phyloP scores from a whole-genome alignment of 2,329 filamentous ascomycete species.

The Mycosphaerella sp. region DNA sequence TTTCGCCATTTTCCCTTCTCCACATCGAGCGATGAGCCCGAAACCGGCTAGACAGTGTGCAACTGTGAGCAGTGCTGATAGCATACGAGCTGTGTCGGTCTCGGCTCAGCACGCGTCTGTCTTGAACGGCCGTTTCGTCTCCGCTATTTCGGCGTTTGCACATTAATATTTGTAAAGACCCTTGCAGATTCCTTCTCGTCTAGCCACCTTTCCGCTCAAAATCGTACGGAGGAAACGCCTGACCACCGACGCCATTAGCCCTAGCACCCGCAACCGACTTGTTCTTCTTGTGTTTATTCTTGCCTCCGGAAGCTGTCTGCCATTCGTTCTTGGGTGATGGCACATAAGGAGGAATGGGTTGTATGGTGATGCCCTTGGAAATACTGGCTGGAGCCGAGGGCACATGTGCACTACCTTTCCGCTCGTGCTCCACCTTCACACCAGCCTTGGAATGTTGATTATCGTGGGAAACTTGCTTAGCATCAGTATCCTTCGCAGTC shows the following conservation, averaged over 20 bases:
- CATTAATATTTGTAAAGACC: not conserved
- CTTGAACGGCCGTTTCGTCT: not conserved
- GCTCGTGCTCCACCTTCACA: constrained; percentile 20
- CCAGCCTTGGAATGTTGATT: constrained; percentile 17
- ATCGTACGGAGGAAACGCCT: constrained; percentile 41
- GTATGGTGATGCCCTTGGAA: not conserved
- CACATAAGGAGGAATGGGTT: not conserved
- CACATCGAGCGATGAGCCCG: not conserved
- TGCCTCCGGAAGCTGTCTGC: constrained; percentile 25
- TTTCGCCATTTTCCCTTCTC: not conserved
- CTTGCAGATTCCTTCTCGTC: not conserved
- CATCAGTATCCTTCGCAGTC: constrained; percentile 28
- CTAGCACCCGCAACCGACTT: constrained; percentile 26
- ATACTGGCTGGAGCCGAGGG: constrained; percentile 9
- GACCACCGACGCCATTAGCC: constrained; percentile 26
- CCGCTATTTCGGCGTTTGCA: not conserved
- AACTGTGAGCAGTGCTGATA: not conserved
- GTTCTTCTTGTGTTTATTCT: constrained; percentile 33
- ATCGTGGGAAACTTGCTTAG: constrained; percentile 25
- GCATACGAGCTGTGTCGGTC: not conserved
- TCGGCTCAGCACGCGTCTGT: not conserved
- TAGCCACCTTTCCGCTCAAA: constrained; percentile 44
- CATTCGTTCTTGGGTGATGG: constrained; percentile 19
- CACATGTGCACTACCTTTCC: constrained; percentile 24
- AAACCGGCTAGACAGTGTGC: not conserved